Evolutionary conservation across 345 rosid genomes (phyloP).

Genomic region (Salix brachista): DNA sequence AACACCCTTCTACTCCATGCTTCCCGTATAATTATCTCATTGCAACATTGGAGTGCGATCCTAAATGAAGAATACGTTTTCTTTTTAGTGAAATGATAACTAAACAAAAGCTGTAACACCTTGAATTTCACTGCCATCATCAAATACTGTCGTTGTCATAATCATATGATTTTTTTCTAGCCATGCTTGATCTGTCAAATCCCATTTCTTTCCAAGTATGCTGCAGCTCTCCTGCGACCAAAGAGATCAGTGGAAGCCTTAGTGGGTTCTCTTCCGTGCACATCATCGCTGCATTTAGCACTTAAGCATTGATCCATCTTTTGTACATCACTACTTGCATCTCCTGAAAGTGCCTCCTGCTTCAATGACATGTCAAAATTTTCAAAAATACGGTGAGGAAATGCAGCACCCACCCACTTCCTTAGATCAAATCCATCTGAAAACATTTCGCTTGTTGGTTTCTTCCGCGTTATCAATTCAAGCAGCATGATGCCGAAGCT

Average conservation of each 20-base stretch:
- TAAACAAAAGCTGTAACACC: too few species aligned
- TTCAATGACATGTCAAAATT: not conserved
- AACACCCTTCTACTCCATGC: too few species aligned
- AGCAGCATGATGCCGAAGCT: slow-evolving; percentile 20
- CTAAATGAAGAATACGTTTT: too few species aligned
- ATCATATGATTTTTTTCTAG: too few species aligned
- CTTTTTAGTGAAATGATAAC: too few species aligned
- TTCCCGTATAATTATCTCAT: too few species aligned
- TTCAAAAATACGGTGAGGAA: not conserved
- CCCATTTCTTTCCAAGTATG: slow-evolving; percentile 1
- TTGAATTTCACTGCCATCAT: too few species aligned
- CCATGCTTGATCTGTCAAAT: not conserved
- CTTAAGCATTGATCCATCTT: not conserved
- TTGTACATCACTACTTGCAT: not conserved
- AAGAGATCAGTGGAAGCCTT: not conserved
- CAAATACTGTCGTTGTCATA: too few species aligned
- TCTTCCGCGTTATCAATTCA: slow-evolving; percentile 11
- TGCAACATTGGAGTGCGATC: too few species aligned
- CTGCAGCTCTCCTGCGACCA: not conserved
- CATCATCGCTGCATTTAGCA: not conserved
- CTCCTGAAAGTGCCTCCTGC: not conserved
- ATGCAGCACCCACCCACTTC: not conserved
- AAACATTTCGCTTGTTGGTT: slow-evolving; percentile 11
- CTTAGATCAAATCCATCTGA: not conserved
- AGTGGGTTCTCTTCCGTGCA: slow-evolving; percentile 1